Conservation (phyloP, 257 asterid genomes). For the Ocimum tenuiflorum region DNA sequence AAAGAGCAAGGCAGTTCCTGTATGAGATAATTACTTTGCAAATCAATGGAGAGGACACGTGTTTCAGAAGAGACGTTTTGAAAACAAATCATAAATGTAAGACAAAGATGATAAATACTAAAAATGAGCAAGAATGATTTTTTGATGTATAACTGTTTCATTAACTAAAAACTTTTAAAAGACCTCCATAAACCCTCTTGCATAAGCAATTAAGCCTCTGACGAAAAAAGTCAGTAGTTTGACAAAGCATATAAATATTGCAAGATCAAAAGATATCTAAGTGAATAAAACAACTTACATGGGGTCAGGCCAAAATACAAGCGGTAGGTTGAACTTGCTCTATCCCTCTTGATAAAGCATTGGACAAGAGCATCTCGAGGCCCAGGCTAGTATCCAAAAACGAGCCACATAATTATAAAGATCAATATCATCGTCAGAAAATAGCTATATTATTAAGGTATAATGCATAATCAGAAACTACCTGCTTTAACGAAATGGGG, state of each 20-base stretch:
- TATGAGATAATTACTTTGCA: neutral
- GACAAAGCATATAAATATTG: neutral
- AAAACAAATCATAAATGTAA: neutral
- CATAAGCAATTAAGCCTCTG: neutral
- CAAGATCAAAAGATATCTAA: neutral
- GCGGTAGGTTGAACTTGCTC: conserved; percentile 59
- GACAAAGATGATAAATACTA: neutral
- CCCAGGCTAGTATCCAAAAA: conserved; percentile 53
- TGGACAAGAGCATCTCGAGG: conserved; percentile 89
- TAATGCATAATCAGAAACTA: conserved; percentile 15
- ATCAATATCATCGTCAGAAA: neutral
- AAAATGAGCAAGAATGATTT: neutral
- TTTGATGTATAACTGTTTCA: neutral
- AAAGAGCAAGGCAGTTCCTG: neutral
- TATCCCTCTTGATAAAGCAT: conserved; percentile 85
- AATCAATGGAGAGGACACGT: neutral
- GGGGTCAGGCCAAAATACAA: conserved; percentile 79
- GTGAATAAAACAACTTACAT: conserved; percentile 43
- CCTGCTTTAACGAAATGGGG: conserved; percentile 96
- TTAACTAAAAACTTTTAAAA: neutral
- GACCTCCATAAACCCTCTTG: neutral
- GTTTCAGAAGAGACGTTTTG: neutral
- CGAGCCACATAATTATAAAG: neutral
- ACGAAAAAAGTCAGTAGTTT: neutral
- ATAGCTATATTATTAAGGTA: neutral